A percentile compares a stretch with the other conserved stretches of the same genome.
phyloP scores from a whole-genome alignment of 2,329 filamentous ascomycete species.

The Phaeosphaeriaceae sp. region DNA sequence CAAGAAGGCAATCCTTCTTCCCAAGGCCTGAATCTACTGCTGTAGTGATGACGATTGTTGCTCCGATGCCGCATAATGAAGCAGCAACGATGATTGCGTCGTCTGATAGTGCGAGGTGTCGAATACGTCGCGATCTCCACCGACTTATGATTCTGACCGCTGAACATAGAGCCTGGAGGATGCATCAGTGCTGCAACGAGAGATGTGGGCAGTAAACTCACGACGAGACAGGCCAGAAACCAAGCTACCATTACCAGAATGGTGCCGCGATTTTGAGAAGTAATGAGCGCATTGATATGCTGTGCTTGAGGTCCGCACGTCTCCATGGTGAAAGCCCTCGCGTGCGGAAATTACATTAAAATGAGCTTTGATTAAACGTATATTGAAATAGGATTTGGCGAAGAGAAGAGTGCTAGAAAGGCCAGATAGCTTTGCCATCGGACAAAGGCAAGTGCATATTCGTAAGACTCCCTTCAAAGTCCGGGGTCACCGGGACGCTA shows the following conservation, averaged over 20 bases:
- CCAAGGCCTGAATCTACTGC: slow-evolving; percentile 28
- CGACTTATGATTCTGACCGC: slow-evolving; percentile 23
- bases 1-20: slow-evolving; percentile 23
- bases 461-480: slow-evolving; percentile 20
- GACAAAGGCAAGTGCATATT: slow-evolving; percentile 17
- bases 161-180: slow-evolving; percentile 23
- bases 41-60: slow-evolving; percentile 28
- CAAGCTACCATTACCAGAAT: slow-evolving; percentile 35
- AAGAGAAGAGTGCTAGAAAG: slow-evolving; percentile 8
- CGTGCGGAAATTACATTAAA: slow-evolving; percentile 27
- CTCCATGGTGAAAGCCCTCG: slow-evolving; percentile 6
- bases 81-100: slow-evolving; percentile 28
- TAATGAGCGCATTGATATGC: slow-evolving; percentile 26
- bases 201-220: slow-evolving; percentile 8
- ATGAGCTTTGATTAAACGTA: slow-evolving; percentile 21
- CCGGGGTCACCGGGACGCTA: slow-evolving; percentile 14
- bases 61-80: slow-evolving; percentile 28
- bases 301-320: slow-evolving; percentile 19
- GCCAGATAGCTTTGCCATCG: slow-evolving; percentile 15
- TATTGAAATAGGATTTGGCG: slow-evolving; percentile 20
- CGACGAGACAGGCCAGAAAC: slow-evolving; percentile 33
- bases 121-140: slow-evolving; percentile 18
- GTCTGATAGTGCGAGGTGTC: slow-evolving; percentile 19
- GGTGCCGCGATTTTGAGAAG: slow-evolving; percentile 31
- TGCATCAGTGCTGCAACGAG: slow-evolving; percentile 7